A percentile compares a stretch with the other conserved stretches of the same genome.
phyloP scores from a whole-genome alignment of 2,329 filamentous ascomycete genomes.

The Colletotrichum tropicale region DNA sequence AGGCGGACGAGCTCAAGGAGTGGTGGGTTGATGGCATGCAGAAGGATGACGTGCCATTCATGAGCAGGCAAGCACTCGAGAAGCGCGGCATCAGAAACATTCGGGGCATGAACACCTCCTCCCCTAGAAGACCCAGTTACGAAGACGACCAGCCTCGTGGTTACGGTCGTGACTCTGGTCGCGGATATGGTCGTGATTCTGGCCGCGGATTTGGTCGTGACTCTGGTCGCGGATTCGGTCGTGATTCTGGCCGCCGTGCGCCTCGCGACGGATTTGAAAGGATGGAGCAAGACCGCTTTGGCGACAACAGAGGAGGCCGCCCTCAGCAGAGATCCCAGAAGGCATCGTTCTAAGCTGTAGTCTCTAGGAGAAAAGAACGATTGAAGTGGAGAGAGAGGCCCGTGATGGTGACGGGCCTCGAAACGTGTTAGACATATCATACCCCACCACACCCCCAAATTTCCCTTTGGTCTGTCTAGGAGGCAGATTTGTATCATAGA shows the following conservation, averaged over 20 bases:
- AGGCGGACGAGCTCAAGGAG: conserved; percentile 58
- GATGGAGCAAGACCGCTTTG: conserved; percentile 4
- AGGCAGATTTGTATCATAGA: conserved; percentile 10
- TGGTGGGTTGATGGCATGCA: conserved; percentile 58
- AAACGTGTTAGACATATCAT: neutral
- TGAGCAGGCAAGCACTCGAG: conserved; percentile 24
- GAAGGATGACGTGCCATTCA: conserved; percentile 35
- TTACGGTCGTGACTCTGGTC: conserved; percentile 7
- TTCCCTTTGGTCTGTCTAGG: neutral
- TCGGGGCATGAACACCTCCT: conserved; percentile 37
- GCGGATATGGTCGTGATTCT: conserved; percentile 13
- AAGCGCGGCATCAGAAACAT: conserved; percentile 35
- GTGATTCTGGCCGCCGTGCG: neutral
- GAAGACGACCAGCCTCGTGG: neutral
- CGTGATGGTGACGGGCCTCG: neutral
- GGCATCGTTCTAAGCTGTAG: neutral
- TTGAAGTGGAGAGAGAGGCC: neutral
- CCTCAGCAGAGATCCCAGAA: neutral
- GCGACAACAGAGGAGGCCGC: neutral
- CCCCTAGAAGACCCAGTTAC: neutral
- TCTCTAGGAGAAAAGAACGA: neutral
- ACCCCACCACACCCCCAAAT: neutral
- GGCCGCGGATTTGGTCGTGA: conserved; percentile 12
- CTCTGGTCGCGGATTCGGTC: conserved; percentile 12
- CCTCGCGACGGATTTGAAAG: conserved; percentile 9